A percentile compares a stretch with the other conserved stretches of the same genome.
phyloP scores from a whole-genome alignment of 2,329 filamentous ascomycete species.

The Elsinoe fawcettii region DNA sequence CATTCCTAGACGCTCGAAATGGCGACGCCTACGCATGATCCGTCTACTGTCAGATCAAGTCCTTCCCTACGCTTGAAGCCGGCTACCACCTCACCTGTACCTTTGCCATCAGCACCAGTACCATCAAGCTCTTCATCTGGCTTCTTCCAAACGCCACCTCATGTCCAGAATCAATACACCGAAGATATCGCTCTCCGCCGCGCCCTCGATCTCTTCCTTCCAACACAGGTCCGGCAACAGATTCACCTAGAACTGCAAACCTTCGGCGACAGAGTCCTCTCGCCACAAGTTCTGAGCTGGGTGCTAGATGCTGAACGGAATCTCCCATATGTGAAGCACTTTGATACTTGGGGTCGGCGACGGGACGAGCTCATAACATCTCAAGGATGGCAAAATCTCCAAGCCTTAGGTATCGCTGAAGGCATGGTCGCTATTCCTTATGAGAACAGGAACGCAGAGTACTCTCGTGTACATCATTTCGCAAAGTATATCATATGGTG shows the following conservation, averaged over 20 bases:
- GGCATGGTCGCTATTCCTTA: constrained; percentile 56
- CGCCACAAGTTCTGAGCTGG: constrained; percentile 48
- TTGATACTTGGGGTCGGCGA: constrained; percentile 55
- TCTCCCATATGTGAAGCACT: constrained; percentile 52
- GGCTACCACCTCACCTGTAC: too few relatives aligned
- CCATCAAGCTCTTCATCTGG: constrained; percentile 12
- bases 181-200: constrained; percentile 18
- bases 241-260: constrained; percentile 29
- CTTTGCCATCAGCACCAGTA: background rate
- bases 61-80: background rate
- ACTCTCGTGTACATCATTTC: constrained; percentile 53
- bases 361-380: constrained; percentile 54
- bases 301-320: constrained; percentile 59
- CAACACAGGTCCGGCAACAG: constrained; percentile 31
- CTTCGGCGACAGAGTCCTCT: constrained; percentile 48
- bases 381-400: constrained; percentile 58
- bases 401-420: constrained; percentile 50
- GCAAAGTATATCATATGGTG: constrained; percentile 51
- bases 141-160: constrained; percentile 18
- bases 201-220: constrained; percentile 34
- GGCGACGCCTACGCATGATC: too few relatives aligned
- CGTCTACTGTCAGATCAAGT: too few relatives aligned
- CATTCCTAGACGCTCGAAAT: too few relatives aligned
- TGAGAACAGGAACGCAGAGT: constrained; percentile 44
- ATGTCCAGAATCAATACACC: constrained; percentile 16